phyloP scores from a whole-genome alignment of 257 asterid genomes.

The Lycium ferocissimum region DNA sequence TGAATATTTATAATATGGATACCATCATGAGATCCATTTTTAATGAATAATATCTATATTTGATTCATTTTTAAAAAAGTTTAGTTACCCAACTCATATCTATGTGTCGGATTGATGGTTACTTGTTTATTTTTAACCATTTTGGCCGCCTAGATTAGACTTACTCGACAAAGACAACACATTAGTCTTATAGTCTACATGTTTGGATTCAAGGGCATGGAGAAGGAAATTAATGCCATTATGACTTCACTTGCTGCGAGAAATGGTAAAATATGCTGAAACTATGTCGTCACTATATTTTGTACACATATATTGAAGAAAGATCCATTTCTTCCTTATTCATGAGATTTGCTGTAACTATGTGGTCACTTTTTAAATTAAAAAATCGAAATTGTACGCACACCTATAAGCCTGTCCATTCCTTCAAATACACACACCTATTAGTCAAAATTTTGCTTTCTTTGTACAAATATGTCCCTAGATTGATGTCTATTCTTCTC shows the following conservation, averaged over 20 bases:
- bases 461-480: conserved; percentile 50
- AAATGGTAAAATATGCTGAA: conserved; percentile 57
- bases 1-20: too few species aligned
- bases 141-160: too few species aligned
- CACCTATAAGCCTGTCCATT: neutral
- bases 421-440: neutral
- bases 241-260: conserved; percentile 71
- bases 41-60: too few species aligned
- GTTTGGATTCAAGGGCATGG: conserved; percentile 93
- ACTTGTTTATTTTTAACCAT: too few species aligned
- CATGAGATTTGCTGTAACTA: neutral
- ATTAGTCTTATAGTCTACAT: conserved; percentile 43
- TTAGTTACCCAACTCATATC: too few species aligned
- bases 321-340: too few species aligned
- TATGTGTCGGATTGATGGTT: too few species aligned
- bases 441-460: neutral
- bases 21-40: too few species aligned
- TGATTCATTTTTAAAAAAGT: too few species aligned
- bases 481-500: conserved; percentile 28
- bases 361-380: neutral
- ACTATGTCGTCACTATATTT: conserved; percentile 11
- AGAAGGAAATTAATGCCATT: conserved; percentile 82
- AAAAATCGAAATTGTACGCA: neutral
- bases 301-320: neutral
- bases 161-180: too few species aligned